These are phyloP conservation scores for Adenanthera pavonina DNA, from an alignment of 306 rosid genomes.

Conservation along the genomic window DNA sequence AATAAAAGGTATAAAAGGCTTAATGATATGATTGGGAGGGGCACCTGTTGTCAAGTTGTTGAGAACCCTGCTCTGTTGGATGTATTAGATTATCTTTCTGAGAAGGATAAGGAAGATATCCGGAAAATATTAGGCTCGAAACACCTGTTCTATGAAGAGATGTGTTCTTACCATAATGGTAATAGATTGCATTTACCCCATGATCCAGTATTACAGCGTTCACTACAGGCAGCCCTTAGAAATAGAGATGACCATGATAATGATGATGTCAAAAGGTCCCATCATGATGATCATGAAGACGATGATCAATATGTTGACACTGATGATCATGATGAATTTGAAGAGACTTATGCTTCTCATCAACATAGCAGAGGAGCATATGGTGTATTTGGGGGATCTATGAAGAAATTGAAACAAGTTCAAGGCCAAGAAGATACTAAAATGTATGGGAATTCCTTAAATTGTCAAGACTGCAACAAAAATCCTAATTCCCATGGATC, in stretches of 20 bases:
- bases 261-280: constrained; percentile 68
- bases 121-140: constrained; percentile 84
- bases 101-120: constrained; percentile 87
- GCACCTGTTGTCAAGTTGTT: constrained; percentile 90
- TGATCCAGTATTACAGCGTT: constrained; percentile 83
- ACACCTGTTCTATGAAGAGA: constrained; percentile 88
- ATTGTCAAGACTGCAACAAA: constrained; percentile 56
- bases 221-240: constrained; percentile 76
- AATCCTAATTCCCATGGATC: constrained; percentile 49
- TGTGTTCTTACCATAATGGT: constrained; percentile 91
- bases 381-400: constrained; percentile 52
- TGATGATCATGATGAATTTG: constrained; percentile 70
- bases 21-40: constrained; percentile 89
- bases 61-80: constrained; percentile 85
- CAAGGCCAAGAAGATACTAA: constrained; percentile 56
- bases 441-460: constrained; percentile 54
- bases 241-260: constrained; percentile 70
- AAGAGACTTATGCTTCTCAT: constrained; percentile 66
- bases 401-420: constrained; percentile 60
- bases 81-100: constrained; percentile 64
- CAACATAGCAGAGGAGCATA: constrained; percentile 55
- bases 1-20: constrained; percentile 89
- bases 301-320: constrained; percentile 73
- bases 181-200: constrained; percentile 92
- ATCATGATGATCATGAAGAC: constrained; percentile 72